Conservation (phyloP, 2,329 filamentous ascomycete genomes). For the Botryosphaeria agaves region DNA sequence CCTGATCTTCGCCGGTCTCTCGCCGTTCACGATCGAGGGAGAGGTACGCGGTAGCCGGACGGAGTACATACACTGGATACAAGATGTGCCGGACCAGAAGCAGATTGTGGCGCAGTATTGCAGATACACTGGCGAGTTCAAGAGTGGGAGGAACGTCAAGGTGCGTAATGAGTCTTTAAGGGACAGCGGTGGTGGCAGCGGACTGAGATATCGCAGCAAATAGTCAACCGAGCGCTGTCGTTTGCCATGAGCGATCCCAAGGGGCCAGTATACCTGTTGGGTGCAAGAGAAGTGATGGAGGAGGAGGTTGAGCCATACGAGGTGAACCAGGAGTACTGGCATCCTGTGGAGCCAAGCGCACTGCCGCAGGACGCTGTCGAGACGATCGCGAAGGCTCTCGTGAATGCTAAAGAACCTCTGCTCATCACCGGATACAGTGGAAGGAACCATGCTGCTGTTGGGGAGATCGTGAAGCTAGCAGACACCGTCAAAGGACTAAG, state of each 20-base stretch:
- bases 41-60: slow-evolving; percentile 53
- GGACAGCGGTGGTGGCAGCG: too few relatives aligned
- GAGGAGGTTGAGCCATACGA: slow-evolving; percentile 61
- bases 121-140: slow-evolving; percentile 66
- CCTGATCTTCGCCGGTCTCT: slow-evolving; percentile 61
- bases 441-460: slow-evolving; percentile 45
- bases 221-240: slow-evolving; percentile 69
- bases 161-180: slow-evolving; percentile 6
- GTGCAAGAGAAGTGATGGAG: slow-evolving; percentile 69
- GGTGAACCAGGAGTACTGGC: slow-evolving; percentile 54
- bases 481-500: slow-evolving; percentile 49
- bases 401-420: slow-evolving; percentile 46
- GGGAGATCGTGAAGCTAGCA: slow-evolving; percentile 47
- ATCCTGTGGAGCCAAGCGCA: slow-evolving; percentile 49
- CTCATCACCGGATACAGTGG: slow-evolving; percentile 56
- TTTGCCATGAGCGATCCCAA: slow-evolving; percentile 63
- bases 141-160: slow-evolving; percentile 70
- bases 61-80: slow-evolving; percentile 77
- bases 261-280: slow-evolving; percentile 65
- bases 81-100: slow-evolving; percentile 69
- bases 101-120: slow-evolving; percentile 74
- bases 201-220: slow-evolving; percentile 33
- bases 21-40: slow-evolving; percentile 60
- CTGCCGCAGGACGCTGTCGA: slow-evolving; percentile 36
- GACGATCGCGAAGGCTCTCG: slow-evolving; percentile 45